Conservation (phyloP, 441 rosid species). For the Aleurites moluccanus region DNA sequence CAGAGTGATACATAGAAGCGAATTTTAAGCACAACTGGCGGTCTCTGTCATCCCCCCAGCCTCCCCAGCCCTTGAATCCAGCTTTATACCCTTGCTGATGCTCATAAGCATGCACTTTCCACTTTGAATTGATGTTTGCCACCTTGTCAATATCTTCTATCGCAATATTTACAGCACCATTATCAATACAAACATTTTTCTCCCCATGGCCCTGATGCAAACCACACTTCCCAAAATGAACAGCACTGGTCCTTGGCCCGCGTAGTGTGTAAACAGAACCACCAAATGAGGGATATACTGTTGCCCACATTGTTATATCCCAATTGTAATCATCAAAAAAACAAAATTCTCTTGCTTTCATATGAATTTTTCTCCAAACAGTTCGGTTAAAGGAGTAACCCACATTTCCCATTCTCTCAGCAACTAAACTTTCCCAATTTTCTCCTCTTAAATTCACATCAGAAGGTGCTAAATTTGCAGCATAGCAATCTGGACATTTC, state of each 20-base stretch:
- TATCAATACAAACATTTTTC: conserved; percentile 65
- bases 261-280: conserved; percentile 75
- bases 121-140: conserved; percentile 52
- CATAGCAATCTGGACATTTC: conserved; percentile 84
- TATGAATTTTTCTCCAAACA: conserved; percentile 80
- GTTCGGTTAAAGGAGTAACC: conserved; percentile 84
- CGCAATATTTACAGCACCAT: conserved; percentile 57
- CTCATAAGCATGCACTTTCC: conserved; percentile 56
- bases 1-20: conserved; percentile 58
- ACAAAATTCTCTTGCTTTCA: conserved; percentile 78
- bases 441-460: conserved; percentile 95
- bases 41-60: conserved; percentile 96
- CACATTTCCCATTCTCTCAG: conserved; percentile 95
- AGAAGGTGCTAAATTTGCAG: conserved; percentile 87
- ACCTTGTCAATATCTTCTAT: conserved; percentile 61
- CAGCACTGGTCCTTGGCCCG: conserved; percentile 88
- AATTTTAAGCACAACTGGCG: conserved; percentile 67
- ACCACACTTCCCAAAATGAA: conserved; percentile 98
- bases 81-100: conserved; percentile 91
- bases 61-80: conserved; percentile 99
- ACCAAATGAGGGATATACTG: conserved; percentile 91
- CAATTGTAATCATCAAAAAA: conserved; percentile 93
- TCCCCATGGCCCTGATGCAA: conserved; percentile 88
- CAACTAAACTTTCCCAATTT: conserved; percentile 55
- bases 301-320: conserved; percentile 99